Percentiles rank a stretch among this genome's conserved stretches.
These are phyloP conservation scores for Pulveroboletus frians DNA, from an alignment of 768 basidiomycete species.

Conservation along the genomic window DNA sequence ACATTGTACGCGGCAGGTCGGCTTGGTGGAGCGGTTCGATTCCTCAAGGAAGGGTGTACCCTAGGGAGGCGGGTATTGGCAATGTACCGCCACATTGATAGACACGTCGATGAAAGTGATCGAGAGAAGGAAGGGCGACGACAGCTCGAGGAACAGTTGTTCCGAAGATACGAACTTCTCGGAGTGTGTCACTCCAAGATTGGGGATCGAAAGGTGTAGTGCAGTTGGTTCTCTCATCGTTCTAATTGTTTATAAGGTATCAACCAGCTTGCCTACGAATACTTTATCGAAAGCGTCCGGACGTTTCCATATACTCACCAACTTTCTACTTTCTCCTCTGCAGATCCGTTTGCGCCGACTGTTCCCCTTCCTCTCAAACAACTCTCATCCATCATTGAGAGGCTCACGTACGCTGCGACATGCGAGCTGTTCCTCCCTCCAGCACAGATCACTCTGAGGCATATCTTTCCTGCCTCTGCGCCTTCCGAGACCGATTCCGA, in stretches of 20 bases:
- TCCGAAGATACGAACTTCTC: slow-evolving; percentile 74
- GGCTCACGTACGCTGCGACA: slow-evolving; percentile 59
- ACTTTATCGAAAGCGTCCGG: slow-evolving; percentile 47
- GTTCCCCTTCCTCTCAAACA: slow-evolving; percentile 44
- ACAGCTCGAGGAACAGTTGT: slow-evolving; percentile 60
- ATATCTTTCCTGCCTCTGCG: neutral
- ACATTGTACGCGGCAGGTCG: slow-evolving; percentile 62
- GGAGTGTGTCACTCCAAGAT: slow-evolving; percentile 75
- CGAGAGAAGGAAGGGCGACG: slow-evolving; percentile 42
- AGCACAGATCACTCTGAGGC: slow-evolving; percentile 43
- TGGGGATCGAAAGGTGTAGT: slow-evolving; percentile 65
- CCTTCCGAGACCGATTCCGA: neutral
- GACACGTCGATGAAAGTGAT: slow-evolving; percentile 22
- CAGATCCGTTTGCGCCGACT: slow-evolving; percentile 35
- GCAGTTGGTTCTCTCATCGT: neutral
- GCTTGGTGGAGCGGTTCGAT: slow-evolving; percentile 61
- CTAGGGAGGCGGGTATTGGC: slow-evolving; percentile 47
- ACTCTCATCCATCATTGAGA: slow-evolving; percentile 55
- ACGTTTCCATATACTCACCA: slow-evolving; percentile 47
- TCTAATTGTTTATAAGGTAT: neutral
- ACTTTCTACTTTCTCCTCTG: slow-evolving; percentile 10
- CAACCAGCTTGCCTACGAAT: slow-evolving; percentile 53
- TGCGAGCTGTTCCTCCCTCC: slow-evolving; percentile 60
- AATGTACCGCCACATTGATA: slow-evolving; percentile 13
- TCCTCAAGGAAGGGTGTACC: slow-evolving; percentile 56